A percentile compares a stretch with the other conserved stretches of the same genome.
Evolutionary conservation across 768 basidiomycete genomes (phyloP).

Genomic region (Lactarius akahatsu): DNA sequence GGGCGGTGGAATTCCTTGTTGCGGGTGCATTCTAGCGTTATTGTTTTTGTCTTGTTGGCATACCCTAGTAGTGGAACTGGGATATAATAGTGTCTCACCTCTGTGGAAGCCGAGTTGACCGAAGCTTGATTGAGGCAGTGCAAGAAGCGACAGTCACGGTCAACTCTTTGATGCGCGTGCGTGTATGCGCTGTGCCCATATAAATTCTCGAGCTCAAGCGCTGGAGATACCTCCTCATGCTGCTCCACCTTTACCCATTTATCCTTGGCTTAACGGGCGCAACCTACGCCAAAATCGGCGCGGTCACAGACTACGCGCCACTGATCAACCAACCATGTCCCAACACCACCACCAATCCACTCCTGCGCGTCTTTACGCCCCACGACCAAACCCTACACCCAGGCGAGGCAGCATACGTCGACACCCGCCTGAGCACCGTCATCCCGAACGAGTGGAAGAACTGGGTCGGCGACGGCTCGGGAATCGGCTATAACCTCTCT

Average conservation of each 20-base stretch:
- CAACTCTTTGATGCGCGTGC: not conserved
- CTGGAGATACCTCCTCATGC: not conserved
- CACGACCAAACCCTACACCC: slow-evolving; percentile 52
- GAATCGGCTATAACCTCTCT: slow-evolving; percentile 53
- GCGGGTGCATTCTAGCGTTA: not conserved
- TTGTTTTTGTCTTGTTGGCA: not conserved
- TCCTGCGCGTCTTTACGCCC: slow-evolving; percentile 53
- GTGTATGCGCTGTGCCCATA: not conserved
- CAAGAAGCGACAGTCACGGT: not conserved
- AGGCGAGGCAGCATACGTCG: slow-evolving; percentile 49
- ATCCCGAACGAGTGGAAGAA: slow-evolving; percentile 52
- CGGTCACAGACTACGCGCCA: slow-evolving; percentile 54
- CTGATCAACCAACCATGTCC: slow-evolving; percentile 50
- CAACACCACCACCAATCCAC: slow-evolving; percentile 43
- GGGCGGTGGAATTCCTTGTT: not conserved
- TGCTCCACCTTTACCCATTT: not conserved
- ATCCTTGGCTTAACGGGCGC: not conserved
- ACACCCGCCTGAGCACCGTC: slow-evolving; percentile 41
- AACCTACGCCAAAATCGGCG: not conserved
- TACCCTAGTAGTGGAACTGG: not conserved
- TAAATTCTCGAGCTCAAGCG: not conserved
- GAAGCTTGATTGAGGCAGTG: not conserved
- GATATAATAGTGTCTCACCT: not conserved
- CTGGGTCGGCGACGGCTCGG: slow-evolving; percentile 58
- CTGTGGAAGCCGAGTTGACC: not conserved